Conservation (phyloP, 345 rosid species). For the Salix koriyanagi region DNA sequence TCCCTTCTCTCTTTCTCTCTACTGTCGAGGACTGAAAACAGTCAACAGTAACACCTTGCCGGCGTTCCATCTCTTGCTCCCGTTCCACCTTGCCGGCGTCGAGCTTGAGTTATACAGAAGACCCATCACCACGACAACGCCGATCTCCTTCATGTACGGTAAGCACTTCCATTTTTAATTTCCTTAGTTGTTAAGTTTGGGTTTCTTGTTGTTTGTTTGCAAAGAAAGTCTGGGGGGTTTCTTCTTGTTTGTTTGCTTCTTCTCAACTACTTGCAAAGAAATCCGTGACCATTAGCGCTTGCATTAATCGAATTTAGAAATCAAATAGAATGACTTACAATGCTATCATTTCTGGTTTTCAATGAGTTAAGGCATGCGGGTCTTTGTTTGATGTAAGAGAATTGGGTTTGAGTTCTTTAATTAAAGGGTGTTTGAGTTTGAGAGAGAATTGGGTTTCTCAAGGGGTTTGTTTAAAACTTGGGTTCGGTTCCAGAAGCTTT, state of each 20-base stretch:
- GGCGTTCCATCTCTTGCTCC: no score
- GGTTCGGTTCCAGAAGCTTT: slow-evolving; percentile 24
- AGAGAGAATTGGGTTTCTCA: slow-evolving; percentile 31
- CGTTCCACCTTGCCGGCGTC: no score
- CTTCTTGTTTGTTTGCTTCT: slow-evolving; percentile 39
- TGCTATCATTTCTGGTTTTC: slow-evolving; percentile 1
- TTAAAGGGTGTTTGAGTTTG: slow-evolving; percentile 24
- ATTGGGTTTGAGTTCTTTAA: slow-evolving; percentile 35
- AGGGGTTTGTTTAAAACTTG: slow-evolving; percentile 29
- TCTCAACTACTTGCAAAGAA: slow-evolving; percentile 77
- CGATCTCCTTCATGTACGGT: no score
- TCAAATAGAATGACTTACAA: neutral
- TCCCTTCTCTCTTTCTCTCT: no score
- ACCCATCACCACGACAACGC: no score
- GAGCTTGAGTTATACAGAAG: no score
- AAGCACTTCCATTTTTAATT: no score
- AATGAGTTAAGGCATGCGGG: slow-evolving; percentile 28
- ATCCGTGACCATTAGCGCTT: slow-evolving; percentile 2
- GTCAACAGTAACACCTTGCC: no score
- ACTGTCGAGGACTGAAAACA: no score
- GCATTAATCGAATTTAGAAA: neutral
- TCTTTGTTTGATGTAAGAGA: slow-evolving; percentile 26
- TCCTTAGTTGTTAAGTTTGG: no score
- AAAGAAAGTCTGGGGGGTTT: no score
- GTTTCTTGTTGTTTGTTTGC: no score